Percentiles rank a stretch among this genome's conserved stretches.
Evolutionary conservation across 306 rosid species (phyloP).

Genomic region (Lathyrus sativus): DNA sequence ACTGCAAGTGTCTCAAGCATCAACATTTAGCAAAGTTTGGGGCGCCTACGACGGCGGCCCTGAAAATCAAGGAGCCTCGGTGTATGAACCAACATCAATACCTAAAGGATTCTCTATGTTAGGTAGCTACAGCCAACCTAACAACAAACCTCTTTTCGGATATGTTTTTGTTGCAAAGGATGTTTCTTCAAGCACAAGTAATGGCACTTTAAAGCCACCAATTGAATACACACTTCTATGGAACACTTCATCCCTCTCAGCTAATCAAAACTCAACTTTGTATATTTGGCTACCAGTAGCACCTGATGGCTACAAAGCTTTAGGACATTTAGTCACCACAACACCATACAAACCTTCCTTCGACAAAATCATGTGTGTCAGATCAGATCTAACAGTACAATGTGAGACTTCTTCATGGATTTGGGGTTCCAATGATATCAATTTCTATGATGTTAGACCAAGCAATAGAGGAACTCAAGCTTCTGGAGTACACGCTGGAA

Average conservation of each 20-base stretch:
- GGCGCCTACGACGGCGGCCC: conserved; percentile 59
- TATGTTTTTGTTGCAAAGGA: conserved; percentile 65
- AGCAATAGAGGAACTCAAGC: conserved; percentile 47
- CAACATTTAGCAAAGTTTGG: conserved; percentile 69
- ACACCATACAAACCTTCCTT: conserved; percentile 60
- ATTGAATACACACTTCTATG: not conserved
- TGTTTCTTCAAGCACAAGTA: conserved; percentile 19
- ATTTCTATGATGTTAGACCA: conserved; percentile 55
- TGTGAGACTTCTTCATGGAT: conserved; percentile 50
- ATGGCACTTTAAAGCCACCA: conserved; percentile 31
- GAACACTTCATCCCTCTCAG: conserved; percentile 41
- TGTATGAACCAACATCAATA: conserved; percentile 67
- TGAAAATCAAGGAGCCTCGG: conserved; percentile 52
- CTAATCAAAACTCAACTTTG: conserved; percentile 49
- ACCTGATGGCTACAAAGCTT: conserved; percentile 61
- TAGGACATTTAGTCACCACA: conserved; percentile 63
- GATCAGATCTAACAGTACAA: conserved; percentile 58
- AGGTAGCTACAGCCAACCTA: conserved; percentile 68
- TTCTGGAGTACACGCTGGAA: conserved; percentile 52
- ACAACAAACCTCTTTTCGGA: conserved; percentile 67
- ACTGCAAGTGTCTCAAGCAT: conserved; percentile 51
- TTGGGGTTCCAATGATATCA: conserved; percentile 61
- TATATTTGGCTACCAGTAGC: conserved; percentile 70
- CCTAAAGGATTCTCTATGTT: conserved; percentile 71
- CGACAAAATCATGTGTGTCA: conserved; percentile 58